A percentile compares a stretch with the other conserved stretches of the same genome.
Evolutionary conservation across 106 monocot species (phyloP).

Genomic region (Apostasia ramifera): DNA sequence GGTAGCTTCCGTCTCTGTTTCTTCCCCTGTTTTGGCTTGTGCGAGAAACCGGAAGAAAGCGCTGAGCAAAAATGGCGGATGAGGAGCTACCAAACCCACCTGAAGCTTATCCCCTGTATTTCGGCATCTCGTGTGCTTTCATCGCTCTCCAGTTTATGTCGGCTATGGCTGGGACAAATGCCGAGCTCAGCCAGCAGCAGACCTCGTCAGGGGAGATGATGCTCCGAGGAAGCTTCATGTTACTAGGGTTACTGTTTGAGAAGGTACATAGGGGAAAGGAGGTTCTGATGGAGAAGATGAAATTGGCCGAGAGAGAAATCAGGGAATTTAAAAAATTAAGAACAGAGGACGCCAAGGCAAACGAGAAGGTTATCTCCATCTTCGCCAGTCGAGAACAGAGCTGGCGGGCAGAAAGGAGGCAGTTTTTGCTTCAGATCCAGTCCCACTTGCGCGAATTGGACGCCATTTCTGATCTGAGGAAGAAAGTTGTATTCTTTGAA

Average conservation of each 20-base stretch:
- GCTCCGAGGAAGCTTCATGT: conserved; percentile 30
- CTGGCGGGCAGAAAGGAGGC: conserved; percentile 70
- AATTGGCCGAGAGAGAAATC: conserved; percentile 24
- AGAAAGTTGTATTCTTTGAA: conserved; percentile 18
- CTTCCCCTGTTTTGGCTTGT: not conserved
- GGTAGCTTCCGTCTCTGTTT: not conserved
- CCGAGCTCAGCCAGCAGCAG: conserved; percentile 10
- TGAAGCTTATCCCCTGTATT: conserved; percentile 9
- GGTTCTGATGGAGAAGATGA: conserved; percentile 23
- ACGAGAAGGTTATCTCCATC: conserved; percentile 82
- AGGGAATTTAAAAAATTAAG: conserved; percentile 41
- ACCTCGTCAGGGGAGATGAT: conserved; percentile 7
- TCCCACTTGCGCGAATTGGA: conserved; percentile 41
- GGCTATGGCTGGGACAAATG: not conserved
- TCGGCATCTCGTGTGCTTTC: conserved; percentile 24
- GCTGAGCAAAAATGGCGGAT: not conserved
- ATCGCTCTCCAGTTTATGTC: conserved; percentile 17
- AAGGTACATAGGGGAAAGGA: conserved; percentile 13
- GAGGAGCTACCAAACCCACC: not conserved
- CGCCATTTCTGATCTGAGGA: conserved; percentile 17
- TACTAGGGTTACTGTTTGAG: conserved; percentile 39
- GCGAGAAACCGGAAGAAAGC: not conserved
- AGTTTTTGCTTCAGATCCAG: conserved; percentile 52
- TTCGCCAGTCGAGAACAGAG: conserved; percentile 76
- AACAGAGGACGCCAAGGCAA: conserved; percentile 76